Percentiles rank a stretch among this genome's conserved stretches.
Conservation (phyloP, 75 land plant genomes). For the Isoetes taiwanensis region DNA sequence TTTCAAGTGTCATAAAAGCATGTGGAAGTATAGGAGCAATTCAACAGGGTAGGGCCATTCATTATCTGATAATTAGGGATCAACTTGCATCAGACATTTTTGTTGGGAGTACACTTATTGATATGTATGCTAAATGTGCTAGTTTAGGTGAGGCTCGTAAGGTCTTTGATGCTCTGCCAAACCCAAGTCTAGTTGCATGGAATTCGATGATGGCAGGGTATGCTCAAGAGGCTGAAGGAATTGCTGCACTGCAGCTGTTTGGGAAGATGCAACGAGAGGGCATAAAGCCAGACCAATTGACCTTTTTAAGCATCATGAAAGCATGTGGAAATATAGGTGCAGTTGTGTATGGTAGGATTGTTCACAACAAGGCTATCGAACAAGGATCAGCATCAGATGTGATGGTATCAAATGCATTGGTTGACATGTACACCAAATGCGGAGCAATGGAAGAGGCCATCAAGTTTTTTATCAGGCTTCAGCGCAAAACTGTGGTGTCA, state of each 20-base stretch:
- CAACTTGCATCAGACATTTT: not conserved
- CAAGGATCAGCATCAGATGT: constrained; percentile 22
- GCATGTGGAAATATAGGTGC: constrained; percentile 18
- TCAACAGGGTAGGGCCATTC: not conserved
- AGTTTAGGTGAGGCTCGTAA: constrained; percentile 32
- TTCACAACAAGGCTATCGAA: constrained; percentile 25
- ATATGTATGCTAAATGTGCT: constrained; percentile 67
- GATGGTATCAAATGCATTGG: constrained; percentile 16
- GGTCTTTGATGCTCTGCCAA: constrained; percentile 28
- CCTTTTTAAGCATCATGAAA: constrained; percentile 31
- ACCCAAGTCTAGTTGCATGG: constrained; percentile 36
- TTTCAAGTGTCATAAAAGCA: constrained; percentile 15
- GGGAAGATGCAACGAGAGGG: constrained; percentile 21
- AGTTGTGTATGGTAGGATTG: constrained; percentile 12
- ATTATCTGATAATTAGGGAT: not conserved
- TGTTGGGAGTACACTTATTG: constrained; percentile 35
- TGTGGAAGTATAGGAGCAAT: constrained; percentile 15
- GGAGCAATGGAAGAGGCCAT: constrained; percentile 13
- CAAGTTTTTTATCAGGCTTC: constrained; percentile 8
- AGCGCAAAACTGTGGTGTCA: constrained; percentile 12
- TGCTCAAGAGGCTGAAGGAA: constrained; percentile 20
- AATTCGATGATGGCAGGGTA: constrained; percentile 53
- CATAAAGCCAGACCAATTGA: constrained; percentile 29
- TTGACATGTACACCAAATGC: constrained; percentile 27
- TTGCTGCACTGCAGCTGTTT: constrained; percentile 30